These are phyloP conservation scores for Panicum hallii DNA, from an alignment of 202 grass and related monocot genomes.

Conservation along the genomic window DNA sequence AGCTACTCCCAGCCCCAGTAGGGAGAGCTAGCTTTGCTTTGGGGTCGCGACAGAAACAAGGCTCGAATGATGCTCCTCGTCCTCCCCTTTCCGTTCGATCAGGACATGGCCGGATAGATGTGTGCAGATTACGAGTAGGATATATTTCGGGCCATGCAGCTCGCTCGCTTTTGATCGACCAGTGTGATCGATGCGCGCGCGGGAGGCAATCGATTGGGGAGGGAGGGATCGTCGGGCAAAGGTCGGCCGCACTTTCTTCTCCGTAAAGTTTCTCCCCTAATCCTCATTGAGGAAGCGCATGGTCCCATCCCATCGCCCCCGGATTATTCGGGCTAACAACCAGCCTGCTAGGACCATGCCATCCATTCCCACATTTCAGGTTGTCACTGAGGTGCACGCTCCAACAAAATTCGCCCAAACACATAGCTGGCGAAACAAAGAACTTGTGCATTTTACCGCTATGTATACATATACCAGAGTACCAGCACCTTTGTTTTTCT, in stretches of 20 bases:
- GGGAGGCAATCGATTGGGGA: neutral
- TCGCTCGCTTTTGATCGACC: neutral
- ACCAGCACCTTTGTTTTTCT: too few relatives aligned
- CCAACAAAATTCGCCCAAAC: neutral
- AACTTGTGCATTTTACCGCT: too few relatives aligned
- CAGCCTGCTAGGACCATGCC: neutral
- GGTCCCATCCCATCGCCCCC: neutral
- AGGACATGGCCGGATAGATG: neutral
- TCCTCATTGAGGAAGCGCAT: constrained; percentile 24
- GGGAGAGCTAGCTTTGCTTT: neutral
- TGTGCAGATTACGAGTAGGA: neutral
- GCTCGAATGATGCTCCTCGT: constrained; percentile 34
- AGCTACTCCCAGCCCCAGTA: neutral
- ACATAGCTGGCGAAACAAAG: neutral
- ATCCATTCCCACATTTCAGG: neutral
- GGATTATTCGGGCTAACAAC: constrained; percentile 32
- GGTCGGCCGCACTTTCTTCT: constrained; percentile 40
- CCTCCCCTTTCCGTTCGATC: neutral
- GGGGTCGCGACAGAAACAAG: constrained; percentile 44
- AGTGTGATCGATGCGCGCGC: too few relatives aligned
- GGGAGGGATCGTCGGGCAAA: constrained; percentile 8
- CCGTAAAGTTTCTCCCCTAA: constrained; percentile 35
- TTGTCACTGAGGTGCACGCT: neutral
- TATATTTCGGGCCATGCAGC: neutral
- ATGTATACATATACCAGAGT: too few relatives aligned